Evolutionary conservation across 257 asterid species (phyloP).

Genomic region (Solanum medicagineum): DNA sequence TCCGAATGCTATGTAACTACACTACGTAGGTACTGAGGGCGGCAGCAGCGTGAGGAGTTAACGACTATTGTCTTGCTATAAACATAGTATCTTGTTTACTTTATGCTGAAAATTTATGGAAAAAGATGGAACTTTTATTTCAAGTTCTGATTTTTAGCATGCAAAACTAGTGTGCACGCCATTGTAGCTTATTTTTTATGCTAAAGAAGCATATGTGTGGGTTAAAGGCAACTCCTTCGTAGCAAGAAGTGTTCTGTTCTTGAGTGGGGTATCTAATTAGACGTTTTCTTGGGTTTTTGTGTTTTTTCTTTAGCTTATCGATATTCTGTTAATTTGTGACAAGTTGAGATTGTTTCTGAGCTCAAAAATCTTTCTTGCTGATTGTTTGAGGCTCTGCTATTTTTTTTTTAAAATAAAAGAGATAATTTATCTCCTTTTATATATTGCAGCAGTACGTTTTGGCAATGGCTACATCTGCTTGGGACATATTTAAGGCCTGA

Average conservation of each 20-base stretch:
- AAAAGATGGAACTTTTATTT: neutral
- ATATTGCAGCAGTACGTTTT: neutral
- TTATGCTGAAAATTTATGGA: neutral
- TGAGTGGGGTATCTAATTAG: neutral
- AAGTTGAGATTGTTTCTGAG: neutral
- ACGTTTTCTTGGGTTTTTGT: neutral
- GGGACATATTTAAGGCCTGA: conserved; percentile 56
- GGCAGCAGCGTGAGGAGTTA: too few species aligned
- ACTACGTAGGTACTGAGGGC: too few species aligned
- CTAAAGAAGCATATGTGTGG: neutral
- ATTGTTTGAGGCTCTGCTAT: neutral
- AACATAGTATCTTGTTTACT: neutral
- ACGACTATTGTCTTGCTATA: neutral
- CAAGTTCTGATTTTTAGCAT: neutral
- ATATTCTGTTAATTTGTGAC: neutral
- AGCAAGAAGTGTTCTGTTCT: neutral
- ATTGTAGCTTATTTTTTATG: neutral
- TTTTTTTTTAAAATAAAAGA: neutral
- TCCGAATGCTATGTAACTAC: too few species aligned
- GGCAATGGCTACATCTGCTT: conserved; percentile 46
- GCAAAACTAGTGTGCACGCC: neutral
- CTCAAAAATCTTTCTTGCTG: neutral
- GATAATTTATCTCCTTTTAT: neutral
- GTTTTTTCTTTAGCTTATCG: neutral
- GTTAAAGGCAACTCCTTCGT: neutral